Evolutionary conservation across 2,329 filamentous ascomycete species (phyloP).

Genomic region (Polytolypa hystricis): DNA sequence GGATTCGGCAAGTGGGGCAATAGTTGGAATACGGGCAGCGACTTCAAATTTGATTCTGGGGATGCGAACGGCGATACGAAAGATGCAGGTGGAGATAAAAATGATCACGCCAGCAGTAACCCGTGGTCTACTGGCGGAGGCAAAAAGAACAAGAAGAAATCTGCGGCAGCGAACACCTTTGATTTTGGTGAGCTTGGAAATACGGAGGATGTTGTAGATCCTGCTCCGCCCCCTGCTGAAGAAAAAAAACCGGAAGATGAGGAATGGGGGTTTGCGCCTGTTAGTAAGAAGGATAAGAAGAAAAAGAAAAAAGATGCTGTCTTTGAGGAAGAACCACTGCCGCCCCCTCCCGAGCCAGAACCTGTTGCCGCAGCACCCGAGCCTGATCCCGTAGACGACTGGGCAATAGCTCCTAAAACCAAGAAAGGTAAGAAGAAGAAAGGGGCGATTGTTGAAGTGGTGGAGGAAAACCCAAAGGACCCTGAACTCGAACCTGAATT

Average conservation of each 20-base stretch:
- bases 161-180: conserved; percentile 22
- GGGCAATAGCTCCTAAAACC: conserved; percentile 17
- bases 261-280: conserved; percentile 25
- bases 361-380: conserved; percentile 5
- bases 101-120: conserved; percentile 21
- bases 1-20: conserved; percentile 50
- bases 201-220: conserved; percentile 31
- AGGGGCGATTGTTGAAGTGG: conserved; percentile 20
- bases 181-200: conserved; percentile 37
- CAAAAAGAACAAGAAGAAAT: conserved; percentile 28
- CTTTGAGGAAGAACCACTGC: conserved; percentile 26
- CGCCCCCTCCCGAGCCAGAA: conserved; percentile 14
- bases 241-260: conserved; percentile 29
- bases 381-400: conserved; percentile 9
- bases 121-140: conserved; percentile 27
- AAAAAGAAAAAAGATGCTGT: conserved; percentile 31
- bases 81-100: conserved; percentile 18
- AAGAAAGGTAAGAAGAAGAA: conserved; percentile 42
- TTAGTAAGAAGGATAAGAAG: conserved; percentile 37
- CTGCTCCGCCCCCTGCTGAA: conserved; percentile 35
- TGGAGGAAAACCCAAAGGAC: conserved; percentile 27
- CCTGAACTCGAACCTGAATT: conserved; percentile 10
- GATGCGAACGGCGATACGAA: conserved; percentile 20
- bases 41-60: conserved; percentile 31
- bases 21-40: conserved; percentile 45